phyloP scores from a whole-genome alignment of 1,284 basidiomycete genomes.

The Boletellus sp. region DNA sequence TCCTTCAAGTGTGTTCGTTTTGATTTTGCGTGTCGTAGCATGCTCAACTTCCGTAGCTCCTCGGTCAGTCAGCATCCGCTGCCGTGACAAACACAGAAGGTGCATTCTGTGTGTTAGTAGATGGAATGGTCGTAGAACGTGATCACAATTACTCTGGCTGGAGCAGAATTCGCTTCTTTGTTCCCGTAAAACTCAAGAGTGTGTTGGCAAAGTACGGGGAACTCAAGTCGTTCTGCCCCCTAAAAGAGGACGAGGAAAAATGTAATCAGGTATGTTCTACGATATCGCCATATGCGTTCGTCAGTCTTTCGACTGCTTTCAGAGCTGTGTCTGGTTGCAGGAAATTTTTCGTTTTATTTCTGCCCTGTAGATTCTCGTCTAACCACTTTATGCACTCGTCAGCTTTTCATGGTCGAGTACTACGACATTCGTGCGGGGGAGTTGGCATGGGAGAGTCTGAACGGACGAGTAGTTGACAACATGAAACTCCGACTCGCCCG shows the following conservation, averaged over 20 bases:
- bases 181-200: conserved; percentile 33
- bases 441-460: conserved; percentile 41
- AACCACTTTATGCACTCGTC: conserved; percentile 15
- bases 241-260: conserved; percentile 29
- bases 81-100: conserved; percentile 42
- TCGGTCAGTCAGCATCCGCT: conserved; percentile 37
- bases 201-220: conserved; percentile 32
- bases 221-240: conserved; percentile 27
- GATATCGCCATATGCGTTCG: conserved; percentile 1
- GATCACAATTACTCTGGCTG: conserved; percentile 20
- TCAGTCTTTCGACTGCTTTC: conserved; percentile 4
- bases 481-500: conserved; percentile 37
- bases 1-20: conserved; percentile 24
- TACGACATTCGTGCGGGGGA: conserved; percentile 56
- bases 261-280: conserved; percentile 28
- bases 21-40: background rate
- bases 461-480: conserved; percentile 42
- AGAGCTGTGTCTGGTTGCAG: conserved; percentile 2
- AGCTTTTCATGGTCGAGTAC: conserved; percentile 58
- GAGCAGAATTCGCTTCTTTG: conserved; percentile 23
- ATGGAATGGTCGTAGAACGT: conserved; percentile 19
- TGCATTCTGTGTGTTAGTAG: conserved; percentile 38
- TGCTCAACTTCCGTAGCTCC: conserved; percentile 33
- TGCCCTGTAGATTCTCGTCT: conserved; percentile 12
- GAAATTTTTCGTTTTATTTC: conserved; percentile 3